Evolutionary conservation across 73 alveolate species (phyloP).

Genomic region (Tetrahymena elliotti): DNA sequence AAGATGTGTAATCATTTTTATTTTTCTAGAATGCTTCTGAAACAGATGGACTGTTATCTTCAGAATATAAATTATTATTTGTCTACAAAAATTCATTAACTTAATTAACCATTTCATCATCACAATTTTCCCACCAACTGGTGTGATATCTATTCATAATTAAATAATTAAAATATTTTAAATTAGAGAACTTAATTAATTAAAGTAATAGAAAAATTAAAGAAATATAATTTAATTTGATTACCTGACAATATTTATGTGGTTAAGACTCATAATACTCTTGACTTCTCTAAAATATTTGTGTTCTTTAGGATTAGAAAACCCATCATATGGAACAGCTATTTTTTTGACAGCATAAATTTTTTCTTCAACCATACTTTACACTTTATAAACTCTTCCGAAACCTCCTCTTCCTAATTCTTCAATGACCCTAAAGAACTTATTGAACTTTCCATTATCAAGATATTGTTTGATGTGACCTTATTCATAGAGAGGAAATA

Average conservation of each 20-base stretch:
- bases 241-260: not conserved
- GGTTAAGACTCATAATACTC: not conserved
- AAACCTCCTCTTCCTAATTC: constrained; percentile 1
- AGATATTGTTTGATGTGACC: not conserved
- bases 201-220: not conserved
- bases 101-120: not conserved
- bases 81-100: not conserved
- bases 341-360: not conserved
- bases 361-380: not conserved
- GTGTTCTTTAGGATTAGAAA: not conserved
- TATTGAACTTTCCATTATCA: not conserved
- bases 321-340: not conserved
- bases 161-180: not conserved
- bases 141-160: not conserved
- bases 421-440: not conserved
- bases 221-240: not conserved
- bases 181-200: not conserved
- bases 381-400: not conserved
- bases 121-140: not conserved
- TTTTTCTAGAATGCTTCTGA: not conserved
- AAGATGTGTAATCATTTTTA: not conserved
- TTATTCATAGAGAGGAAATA: not conserved
- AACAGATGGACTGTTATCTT: not conserved
- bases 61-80: not conserved
- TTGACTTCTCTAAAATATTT: not conserved